Base-by-base conservation (phyloP, 192 early-diverging fungal species). In the Umbelopsis vinacea region DNA sequence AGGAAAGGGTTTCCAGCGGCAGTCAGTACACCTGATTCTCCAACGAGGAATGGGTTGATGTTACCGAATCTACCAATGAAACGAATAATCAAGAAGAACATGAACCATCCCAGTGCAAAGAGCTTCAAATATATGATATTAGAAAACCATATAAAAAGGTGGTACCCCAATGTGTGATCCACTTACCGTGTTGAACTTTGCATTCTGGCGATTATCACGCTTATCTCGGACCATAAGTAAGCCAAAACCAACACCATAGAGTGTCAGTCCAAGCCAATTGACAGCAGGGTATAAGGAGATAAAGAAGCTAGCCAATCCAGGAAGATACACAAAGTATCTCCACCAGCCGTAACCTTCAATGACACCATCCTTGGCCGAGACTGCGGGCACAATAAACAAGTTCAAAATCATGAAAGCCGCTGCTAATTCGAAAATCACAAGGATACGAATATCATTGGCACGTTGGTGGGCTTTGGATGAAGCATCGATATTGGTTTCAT, bases 151-250 rank as follows among this genome's bases (percentile, higher is more conserved):
- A 50, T 50, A 22, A 54, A 54, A 21, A 21, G n/a, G 21, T 24
- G 23, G 52, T 12, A 54, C 7, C 22, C n/a, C n/a, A n/a, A n/a
- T n/a, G n/a, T n/a, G n/a, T 52, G 8, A 24, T 43, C 2, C 11
- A 43, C 57, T 63, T 22, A 82, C 90, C 14, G 71, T 88, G 48
- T 91, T 90, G 85, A 87, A 81, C 63, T 73, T 76, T 69, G 83
- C 81, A 14, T 77, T 89, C 26, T 26, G 29, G 21, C 15, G 55
- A 0, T 54, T 69, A 14, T 63, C 83, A 24, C 55, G 1, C 3
- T 53, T 72, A 26, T 63, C 57, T 63, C 57, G 26, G 15, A 63
- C 19, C 57, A 63, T 63, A 17, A 63, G 24, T 14, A 63, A 63
- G 26, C 57, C 57, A 22, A 63, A 63, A 4, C 57, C 71, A 21